Base-by-base conservation (phyloP, 441 rosid genomes). In the Bocquillonia castaneifolia region DNA sequence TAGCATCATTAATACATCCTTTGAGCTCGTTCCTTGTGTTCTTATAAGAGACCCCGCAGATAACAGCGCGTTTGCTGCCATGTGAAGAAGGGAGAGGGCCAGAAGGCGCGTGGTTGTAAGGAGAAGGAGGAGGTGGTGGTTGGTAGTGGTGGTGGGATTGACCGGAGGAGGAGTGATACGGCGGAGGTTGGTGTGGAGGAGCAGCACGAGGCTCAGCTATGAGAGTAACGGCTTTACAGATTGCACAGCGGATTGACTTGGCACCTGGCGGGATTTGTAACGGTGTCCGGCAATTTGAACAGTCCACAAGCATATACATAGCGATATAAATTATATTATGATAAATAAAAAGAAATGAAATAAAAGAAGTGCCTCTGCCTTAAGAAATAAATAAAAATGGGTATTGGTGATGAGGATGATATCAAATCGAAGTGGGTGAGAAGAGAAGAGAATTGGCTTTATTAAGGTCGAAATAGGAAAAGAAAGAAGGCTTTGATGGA, bases 1-100 rank as follows among this genome's bases (percentile, higher is more conserved):
- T 89, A 71, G 96, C 91, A 70, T 92, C 97, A 70, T 88, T 89
- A 65, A 89, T 76, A 81, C 97, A 89, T 5, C 94, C 97, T 65
- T 86, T 86, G 60, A 89, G 92, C 84, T 92, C 92, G 77, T 84
- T 83, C 67, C 79, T 82, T 18, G 97, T 83, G 75, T 74, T 76
- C 73, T 74, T 78, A 59, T 89, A 92, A 56, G 96, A 89, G 29
- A 92, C 79, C 66, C 91, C 92, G 72, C 94, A 89, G 66, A 92
- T 86, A 76, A 92, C 89, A 26, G 96, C 98, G 60, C 87, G 84
- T 82, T 84, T 92, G 69, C 79, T 74, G 31, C 95, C 90, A 64
- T 85, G 86, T 1, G 85, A 66, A 62, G 74, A 61, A 44, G 92
- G 84, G n/a, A 79, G 86, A 47, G 80, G 80, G 0, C 85, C 85